Evolutionary conservation across 2,329 filamentous ascomycete species (phyloP), one percentile per base, ranked within the genome.

Genomic region (Cordyceps pruinosa): DNA sequence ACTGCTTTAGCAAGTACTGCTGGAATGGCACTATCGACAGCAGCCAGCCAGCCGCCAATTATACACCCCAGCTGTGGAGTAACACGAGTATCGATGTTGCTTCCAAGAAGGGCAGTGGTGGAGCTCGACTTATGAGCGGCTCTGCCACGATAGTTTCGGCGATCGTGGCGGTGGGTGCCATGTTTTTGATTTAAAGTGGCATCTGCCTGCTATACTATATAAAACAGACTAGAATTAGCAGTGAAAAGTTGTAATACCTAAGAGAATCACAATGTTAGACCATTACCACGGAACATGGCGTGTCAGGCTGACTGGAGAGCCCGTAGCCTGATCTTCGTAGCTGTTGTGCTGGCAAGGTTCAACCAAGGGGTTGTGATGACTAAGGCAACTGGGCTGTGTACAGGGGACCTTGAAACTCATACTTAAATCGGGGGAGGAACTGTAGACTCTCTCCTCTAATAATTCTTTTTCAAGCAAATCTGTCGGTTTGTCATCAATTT

Each of bases 1-100:
- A 78, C 50, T 99, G 94, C 75, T 97, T 97, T 71, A 63, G 76
- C 13, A 72, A 76, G 21, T 97, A 97, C 75, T 99, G 94, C 80
- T 99, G 94, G 94, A 83, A 97, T 69, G 94, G 94, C n/a, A 89
- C 82, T 17, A 57, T 73, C 35, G 67, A 70, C 28, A 68, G 69
- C 51, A 58, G 61, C 12, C 63, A 65, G 1, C 66, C 70, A 17
- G 19, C 25, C 13, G 7, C 34, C 9, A 19, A 42, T 5, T 58
- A 58, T 21, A 34, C 41, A 2, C 56, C 56, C 19, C 17, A 53
- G 49, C 13, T 53, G 42, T 53, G 41, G 39, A 54, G 56, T 10
- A 58, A 58, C 34, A 48, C n/a, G 2, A 48, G 42, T 7, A 41
- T 58, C 10, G 32, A 49, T n/a, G 34, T 54, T 25, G 35, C 56